Conservation (phyloP, 2,329 filamentous ascomycete genomes). For the Fusarium sp. region DNA sequence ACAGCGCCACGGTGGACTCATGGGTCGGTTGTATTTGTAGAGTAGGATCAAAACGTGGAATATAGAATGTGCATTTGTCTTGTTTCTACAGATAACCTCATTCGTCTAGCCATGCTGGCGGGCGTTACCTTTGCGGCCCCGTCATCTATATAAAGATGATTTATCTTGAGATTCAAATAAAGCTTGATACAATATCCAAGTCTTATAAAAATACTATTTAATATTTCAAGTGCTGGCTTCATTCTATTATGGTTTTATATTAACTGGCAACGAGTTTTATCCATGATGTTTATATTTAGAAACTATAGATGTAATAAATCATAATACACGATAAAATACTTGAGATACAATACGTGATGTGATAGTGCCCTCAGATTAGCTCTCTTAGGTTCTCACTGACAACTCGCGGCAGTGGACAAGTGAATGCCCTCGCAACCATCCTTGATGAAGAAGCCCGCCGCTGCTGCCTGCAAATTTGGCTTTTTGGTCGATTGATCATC, state of each 20-base stretch:
- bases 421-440: slow-evolving; percentile 17
- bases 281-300: too few species aligned
- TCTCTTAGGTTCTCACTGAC: slow-evolving; percentile 66
- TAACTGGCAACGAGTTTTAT: too few species aligned
- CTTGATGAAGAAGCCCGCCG: slow-evolving; percentile 34
- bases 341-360: slow-evolving; percentile 31
- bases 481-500: slow-evolving; percentile 67
- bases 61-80: slow-evolving; percentile 39
- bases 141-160: too few species aligned
- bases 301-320: too few species aligned
- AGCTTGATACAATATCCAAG: too few species aligned
- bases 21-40: slow-evolving; percentile 29
- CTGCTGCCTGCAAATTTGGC: slow-evolving; percentile 68
- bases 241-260: too few species aligned
- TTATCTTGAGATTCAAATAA: too few species aligned
- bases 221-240: too few species aligned
- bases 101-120: background rate
- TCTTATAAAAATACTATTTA: too few species aligned
- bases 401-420: slow-evolving; percentile 52
- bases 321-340: background rate
- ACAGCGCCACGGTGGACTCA: slow-evolving; percentile 20
- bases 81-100: slow-evolving; percentile 10
- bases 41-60: slow-evolving; percentile 40
- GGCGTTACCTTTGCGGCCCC: too few species aligned
- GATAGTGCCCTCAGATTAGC: slow-evolving; percentile 64